Evolutionary conservation across 2,329 filamentous ascomycete species (phyloP), one percentile per base, ranked within the genome.

Genomic region (Xylariales sp.): DNA sequence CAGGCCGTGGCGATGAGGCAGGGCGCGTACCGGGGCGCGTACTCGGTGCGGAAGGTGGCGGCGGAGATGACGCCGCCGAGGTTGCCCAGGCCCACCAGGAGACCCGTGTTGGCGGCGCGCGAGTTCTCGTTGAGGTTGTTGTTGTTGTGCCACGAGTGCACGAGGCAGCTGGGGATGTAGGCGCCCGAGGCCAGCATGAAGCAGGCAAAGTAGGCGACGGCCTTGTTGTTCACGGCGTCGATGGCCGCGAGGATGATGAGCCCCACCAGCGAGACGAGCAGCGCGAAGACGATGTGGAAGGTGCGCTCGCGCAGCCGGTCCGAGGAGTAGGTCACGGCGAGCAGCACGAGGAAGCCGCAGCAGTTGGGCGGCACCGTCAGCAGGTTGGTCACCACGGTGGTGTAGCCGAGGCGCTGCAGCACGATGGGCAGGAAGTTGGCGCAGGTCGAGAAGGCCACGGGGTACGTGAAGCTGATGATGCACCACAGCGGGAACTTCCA

Each of bases 71-170:
- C 33, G 5, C 37, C 37, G 6, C 37, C 37, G 20, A 39, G 29
- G 41, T 75, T 75, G 0, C 67, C 69, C 6, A 74, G 48, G 1
- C 67, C 70, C 5, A 70, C 68, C 2, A 69, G 54, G 12, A 72
- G 51, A 0, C 65, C 70, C 1, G 67, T 73, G 8, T 65, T 70
- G 0, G 69, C 67, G 5, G 70, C 69, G 0, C 70, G 61, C 0
- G 58, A 61, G 29, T 65, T 72, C 52, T 76, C 70, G 17, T 67
- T 63, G 6, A 71, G 52, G 29, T 70, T 73, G 47, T 75, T 74
- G 43, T 73, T 74, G 40, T 74, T 74, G 41, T 72, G 61, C 70
- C 71, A 72, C 2, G 61, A 60, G 42, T 72, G 62, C 5, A 73
- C 61, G n/a, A 74, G 52, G 37, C 63, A 65, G 4, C 61, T 64